Evolutionary conservation across 345 rosid genomes (phyloP).

Genomic region (Trapa incisa): DNA sequence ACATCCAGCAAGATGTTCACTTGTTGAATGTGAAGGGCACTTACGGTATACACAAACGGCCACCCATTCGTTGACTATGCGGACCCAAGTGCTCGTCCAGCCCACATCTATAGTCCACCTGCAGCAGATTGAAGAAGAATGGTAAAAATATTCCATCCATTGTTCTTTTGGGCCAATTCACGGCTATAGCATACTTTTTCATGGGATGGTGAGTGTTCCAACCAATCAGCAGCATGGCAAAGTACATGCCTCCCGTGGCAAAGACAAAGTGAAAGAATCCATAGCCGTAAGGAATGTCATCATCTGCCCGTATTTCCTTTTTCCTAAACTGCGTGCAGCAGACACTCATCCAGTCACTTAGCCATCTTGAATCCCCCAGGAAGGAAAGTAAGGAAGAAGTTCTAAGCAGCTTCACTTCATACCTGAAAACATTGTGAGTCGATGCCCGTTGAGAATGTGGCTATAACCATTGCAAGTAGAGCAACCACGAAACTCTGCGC

Average conservation of each 20-base stretch:
- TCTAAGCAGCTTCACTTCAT: background rate
- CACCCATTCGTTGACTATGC: constrained; percentile 83
- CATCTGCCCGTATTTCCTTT: constrained; percentile 31
- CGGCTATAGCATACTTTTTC: constrained; percentile 34
- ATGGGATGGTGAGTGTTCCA: constrained; percentile 89
- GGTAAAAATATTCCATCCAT: background rate
- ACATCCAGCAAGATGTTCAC: background rate
- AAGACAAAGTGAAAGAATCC: constrained; percentile 98
- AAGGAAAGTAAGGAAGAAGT: background rate
- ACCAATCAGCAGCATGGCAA: constrained; percentile 81
- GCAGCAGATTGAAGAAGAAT: constrained; percentile 8
- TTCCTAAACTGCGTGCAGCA: constrained; percentile 53
- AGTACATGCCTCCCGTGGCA: constrained; percentile 96
- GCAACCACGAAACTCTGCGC: constrained; percentile 82
- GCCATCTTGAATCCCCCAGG: background rate
- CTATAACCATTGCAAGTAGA: constrained; percentile 71
- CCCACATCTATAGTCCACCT: constrained; percentile 99
- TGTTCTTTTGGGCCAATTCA: background rate
- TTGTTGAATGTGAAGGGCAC: constrained; percentile 10
- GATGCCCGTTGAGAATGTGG: constrained; percentile 91
- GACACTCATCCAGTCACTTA: background rate
- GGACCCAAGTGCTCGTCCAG: constrained; percentile 98
- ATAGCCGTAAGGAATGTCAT: constrained; percentile 77
- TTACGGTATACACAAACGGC: constrained; percentile 85
- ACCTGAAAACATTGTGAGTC: constrained; percentile 97